Percentiles rank a stretch among this genome's conserved stretches.
Evolutionary conservation across 139 green algal species (phyloP).

Genomic region (Spirogloea muscicola): DNA sequence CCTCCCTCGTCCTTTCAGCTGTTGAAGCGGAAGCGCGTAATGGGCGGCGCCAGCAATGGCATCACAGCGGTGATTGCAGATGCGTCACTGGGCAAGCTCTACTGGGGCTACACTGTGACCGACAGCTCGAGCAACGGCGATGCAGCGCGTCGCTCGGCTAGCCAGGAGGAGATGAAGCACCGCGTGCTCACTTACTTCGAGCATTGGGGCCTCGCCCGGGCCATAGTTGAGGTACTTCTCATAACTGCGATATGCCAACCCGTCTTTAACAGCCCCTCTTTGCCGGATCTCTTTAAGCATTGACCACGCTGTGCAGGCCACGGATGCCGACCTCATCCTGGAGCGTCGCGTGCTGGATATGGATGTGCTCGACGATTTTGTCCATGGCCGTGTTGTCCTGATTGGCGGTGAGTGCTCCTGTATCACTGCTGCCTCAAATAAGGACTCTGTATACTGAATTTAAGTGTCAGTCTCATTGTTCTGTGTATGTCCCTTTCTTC

Average conservation of each 20-base stretch:
- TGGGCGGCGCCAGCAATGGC: not conserved
- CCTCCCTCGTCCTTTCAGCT: conserved; percentile 9
- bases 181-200: not conserved
- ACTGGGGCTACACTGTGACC: not conserved
- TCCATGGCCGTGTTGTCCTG: not conserved
- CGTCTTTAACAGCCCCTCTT: not conserved
- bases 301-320: not conserved
- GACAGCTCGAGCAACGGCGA: not conserved
- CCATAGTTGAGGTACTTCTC: not conserved
- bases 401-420: not conserved
- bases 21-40: not conserved
- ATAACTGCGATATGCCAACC: not conserved
- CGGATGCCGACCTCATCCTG: not conserved
- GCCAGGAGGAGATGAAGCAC: not conserved
- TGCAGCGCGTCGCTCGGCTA: not conserved
- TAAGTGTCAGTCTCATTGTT: too few species aligned
- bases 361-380: not conserved
- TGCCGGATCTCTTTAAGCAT: not conserved
- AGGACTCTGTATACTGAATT: not conserved
- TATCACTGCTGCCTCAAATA: not conserved
- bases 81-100: not conserved
- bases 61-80: not conserved
- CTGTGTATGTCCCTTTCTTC: too few species aligned
- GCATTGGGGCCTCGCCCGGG: not conserved
- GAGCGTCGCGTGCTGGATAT: conserved; percentile 11